A percentile compares a stretch with the other conserved stretches of the same genome.
Evolutionary conservation across 2,329 filamentous ascomycete genomes (phyloP).

Genomic region (Cladobotryum protrusum): DNA sequence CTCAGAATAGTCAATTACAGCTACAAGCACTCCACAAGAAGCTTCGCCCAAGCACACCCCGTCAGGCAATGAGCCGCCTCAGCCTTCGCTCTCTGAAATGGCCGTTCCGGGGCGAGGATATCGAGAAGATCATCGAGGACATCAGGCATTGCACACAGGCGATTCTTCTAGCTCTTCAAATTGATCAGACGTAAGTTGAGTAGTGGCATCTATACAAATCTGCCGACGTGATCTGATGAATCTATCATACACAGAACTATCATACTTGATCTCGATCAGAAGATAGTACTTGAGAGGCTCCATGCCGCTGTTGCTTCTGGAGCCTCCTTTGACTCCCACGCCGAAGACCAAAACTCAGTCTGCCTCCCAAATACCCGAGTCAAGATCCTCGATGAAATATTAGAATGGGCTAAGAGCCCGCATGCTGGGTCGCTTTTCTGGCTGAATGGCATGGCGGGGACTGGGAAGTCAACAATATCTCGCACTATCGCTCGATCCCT

Average conservation of each 20-base stretch:
- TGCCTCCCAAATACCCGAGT: too few relatives aligned
- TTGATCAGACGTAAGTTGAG: conserved; percentile 27
- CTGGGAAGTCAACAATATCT: too few relatives aligned
- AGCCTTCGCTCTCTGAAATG: conserved; percentile 9
- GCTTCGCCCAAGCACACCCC: conserved; percentile 16
- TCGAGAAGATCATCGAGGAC: conserved; percentile 1
- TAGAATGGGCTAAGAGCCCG: too few relatives aligned
- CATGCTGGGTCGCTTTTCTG: too few relatives aligned
- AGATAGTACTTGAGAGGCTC: conserved; percentile 15
- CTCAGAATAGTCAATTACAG: conserved; percentile 15
- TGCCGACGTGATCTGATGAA: not conserved
- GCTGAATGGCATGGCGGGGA: too few relatives aligned
- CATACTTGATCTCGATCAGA: conserved; percentile 17
- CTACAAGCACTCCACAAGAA: conserved; percentile 19
- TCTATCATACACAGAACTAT: not conserved
- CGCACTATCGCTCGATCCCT: too few relatives aligned
- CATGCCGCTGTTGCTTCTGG: not conserved
- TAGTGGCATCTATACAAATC: not conserved
- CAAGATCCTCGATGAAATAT: too few relatives aligned
- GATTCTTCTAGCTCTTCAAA: conserved; percentile 24
- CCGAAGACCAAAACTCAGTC: too few relatives aligned
- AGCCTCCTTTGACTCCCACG: too few relatives aligned
- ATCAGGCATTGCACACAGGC: conserved; percentile 22
- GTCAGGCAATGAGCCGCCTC: not conserved
- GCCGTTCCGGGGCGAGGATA: too few relatives aligned